Evolutionary conservation across 73 alveolate species (phyloP).

Genomic region (Stentor coeruleus): DNA sequence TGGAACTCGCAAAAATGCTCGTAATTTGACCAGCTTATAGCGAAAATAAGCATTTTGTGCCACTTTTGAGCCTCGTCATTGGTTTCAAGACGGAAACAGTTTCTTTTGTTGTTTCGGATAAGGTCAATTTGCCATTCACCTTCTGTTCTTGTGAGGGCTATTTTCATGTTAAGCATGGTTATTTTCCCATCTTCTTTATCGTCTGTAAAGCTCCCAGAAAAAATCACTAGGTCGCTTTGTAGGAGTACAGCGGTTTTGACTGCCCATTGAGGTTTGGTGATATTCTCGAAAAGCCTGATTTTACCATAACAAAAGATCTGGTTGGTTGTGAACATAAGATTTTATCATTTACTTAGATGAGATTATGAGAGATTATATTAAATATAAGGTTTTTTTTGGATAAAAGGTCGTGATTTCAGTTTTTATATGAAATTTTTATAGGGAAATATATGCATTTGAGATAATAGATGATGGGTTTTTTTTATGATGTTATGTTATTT

Average conservation of each 20-base stretch:
- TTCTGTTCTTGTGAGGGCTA: background rate
- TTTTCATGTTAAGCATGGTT: background rate
- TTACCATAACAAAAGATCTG: background rate
- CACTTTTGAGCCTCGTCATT: conserved; percentile 7
- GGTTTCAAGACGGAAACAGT: background rate
- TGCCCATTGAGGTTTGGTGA: background rate
- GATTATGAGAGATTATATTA: too few species aligned
- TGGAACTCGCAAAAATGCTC: background rate
- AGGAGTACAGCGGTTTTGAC: background rate
- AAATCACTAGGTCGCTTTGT: background rate
- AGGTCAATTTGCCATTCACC: conserved; percentile 24
- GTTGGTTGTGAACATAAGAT: background rate
- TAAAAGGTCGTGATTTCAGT: too few species aligned
- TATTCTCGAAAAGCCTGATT: background rate
- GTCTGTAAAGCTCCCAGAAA: background rate
- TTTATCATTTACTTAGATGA: too few species aligned
- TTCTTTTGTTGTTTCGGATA: background rate
- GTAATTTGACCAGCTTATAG: background rate
- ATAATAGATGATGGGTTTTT: too few species aligned
- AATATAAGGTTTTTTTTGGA: too few species aligned
- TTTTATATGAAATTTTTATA: too few species aligned
- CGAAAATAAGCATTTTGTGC: conserved; percentile 2
- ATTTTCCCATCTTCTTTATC: background rate
- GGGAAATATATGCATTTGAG: too few species aligned
- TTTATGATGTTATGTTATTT: too few species aligned